phyloP scores from a whole-genome alignment of 768 basidiomycete species.

The Auricularia sp. region DNA sequence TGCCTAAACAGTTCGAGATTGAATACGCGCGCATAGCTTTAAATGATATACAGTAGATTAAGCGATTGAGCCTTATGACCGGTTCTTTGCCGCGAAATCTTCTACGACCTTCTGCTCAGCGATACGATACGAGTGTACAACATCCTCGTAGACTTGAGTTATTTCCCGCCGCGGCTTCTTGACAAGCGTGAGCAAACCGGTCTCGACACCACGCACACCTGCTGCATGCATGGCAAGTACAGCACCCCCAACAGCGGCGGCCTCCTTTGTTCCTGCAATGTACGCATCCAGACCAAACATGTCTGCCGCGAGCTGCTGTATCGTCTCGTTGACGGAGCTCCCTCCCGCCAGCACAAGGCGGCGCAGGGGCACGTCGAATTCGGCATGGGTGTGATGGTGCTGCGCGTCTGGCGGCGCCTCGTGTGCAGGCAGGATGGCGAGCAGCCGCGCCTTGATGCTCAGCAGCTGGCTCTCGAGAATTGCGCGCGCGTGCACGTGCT shows the following conservation, averaged over 20 bases:
- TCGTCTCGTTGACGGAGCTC: constrained; percentile 60
- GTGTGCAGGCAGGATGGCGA: constrained; percentile 48
- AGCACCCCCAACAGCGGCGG: constrained; percentile 63
- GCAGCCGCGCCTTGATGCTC: constrained; percentile 64
- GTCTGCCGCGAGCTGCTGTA: constrained; percentile 68
- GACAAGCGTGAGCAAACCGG: constrained; percentile 46
- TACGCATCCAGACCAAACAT: constrained; percentile 71
- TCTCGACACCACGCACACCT: constrained; percentile 41
- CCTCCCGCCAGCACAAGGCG: constrained; percentile 74
- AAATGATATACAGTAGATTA: neutral
- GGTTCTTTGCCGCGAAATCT: constrained; percentile 10
- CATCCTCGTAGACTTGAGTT: constrained; percentile 39
- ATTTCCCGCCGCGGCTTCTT: constrained; percentile 42
- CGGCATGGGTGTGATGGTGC: neutral
- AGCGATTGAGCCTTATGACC: neutral
- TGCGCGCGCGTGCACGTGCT: constrained; percentile 52
- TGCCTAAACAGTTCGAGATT: too few relatives aligned
- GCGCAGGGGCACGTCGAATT: constrained; percentile 31
- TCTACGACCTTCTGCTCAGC: constrained; percentile 47
- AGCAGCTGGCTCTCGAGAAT: constrained; percentile 81
- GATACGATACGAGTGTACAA: constrained; percentile 42
- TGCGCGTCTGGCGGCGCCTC: constrained; percentile 26
- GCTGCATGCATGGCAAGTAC: constrained; percentile 63
- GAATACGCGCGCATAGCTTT: too few relatives aligned
- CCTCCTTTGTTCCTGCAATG: constrained; percentile 57